Conservation (phyloP, 73 alveolate species). For the Symbiodinium pilosum region DNA sequence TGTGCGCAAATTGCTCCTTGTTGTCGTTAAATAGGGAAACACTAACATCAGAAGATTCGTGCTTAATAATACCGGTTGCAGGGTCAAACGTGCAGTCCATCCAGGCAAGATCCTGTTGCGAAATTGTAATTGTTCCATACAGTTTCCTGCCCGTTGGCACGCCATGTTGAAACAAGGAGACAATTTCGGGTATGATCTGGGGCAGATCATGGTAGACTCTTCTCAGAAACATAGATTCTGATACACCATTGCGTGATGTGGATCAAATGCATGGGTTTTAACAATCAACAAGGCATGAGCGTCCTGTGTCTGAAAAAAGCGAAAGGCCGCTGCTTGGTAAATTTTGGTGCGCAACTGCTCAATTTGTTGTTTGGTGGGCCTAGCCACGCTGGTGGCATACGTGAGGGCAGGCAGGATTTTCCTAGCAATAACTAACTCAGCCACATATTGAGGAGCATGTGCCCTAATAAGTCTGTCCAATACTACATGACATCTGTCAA, state of each 20-base stretch:
- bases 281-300: neutral
- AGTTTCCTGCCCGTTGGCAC: neutral
- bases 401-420: neutral
- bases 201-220: neutral
- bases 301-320: neutral
- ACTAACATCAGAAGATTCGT: neutral
- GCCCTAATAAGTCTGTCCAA: neutral
- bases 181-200: neutral
- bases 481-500: neutral
- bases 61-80: neutral
- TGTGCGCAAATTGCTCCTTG: neutral
- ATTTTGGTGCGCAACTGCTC: neutral
- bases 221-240: neutral
- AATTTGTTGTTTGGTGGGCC: neutral
- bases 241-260: neutral
- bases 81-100: neutral
- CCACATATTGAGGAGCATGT: neutral
- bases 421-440: neutral
- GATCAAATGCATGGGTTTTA: neutral
- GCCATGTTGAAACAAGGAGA: neutral
- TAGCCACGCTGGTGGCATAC: neutral
- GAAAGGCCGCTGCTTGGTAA: neutral
- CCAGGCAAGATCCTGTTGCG: neutral
- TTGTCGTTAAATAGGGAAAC: neutral
- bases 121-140: neutral